Base-by-base conservation (phyloP, 768 basidiomycete genomes). In the Amanita subjunquillea region DNA sequence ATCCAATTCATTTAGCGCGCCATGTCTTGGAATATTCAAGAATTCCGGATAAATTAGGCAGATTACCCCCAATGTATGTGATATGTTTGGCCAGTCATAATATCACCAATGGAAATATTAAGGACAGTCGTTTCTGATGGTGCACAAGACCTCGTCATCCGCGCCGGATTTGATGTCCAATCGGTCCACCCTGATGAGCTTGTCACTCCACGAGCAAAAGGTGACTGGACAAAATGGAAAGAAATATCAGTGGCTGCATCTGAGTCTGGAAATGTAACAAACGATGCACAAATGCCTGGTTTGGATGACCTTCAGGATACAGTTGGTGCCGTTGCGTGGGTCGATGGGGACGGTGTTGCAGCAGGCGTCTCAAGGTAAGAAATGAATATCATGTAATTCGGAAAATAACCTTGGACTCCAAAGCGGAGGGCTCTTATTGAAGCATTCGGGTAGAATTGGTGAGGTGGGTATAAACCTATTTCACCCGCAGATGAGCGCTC, bases 351-450 rank as follows among this genome's bases (percentile, higher is more conserved):
- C 3, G 69, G 72, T 13, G 59, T 82, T 50, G 80, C 83, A 10
- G 80, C 85, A n/a, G 87, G 87, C 2, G 86, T 88, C 13, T 90
- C 87, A 29, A 87, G 85, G 85, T 79, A 30, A 51, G n/a, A 32
- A n/a, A 9, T 38, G 12, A 23, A 36, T 23, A 15, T 44, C 37
- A 7, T 48, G 4, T 42, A n/a, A 7, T 25, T 53, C 27, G 40
- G 39, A 49, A 29, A 22, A 51, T 43, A n/a, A 22, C 45, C 41
- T 32, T 15, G 8, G 32, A 20, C 30, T 42, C 17, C n/a, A 23
- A 41, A 91, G 89, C 57, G 89, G 89, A 4, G 89, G 89, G 0
- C 64, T 91, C n/a, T 69, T 91, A 48, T 72, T 91, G 51, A 91
- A 91, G 62, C 65, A 72, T 45, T 73, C 86, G 3, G 89, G 89